phyloP scores from a whole-genome alignment of 2,329 filamentous ascomycete species.

The Talaromyces sp. region DNA sequence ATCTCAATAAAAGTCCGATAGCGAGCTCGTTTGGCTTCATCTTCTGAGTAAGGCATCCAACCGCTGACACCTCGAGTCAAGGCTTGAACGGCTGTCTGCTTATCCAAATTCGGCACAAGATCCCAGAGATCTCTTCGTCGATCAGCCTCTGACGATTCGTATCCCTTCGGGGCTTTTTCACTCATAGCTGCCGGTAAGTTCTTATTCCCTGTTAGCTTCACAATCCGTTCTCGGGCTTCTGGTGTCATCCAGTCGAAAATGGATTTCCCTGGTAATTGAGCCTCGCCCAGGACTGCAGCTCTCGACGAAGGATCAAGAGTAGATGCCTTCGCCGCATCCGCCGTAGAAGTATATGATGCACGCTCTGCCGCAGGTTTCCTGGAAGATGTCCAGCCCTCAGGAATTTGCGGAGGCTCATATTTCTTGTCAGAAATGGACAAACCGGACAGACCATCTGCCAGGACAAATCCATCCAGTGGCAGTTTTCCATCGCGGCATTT shows the following conservation, averaged over 20 bases:
- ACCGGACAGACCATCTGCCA: constrained; percentile 60
- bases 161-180: constrained; percentile 69
- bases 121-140: constrained; percentile 61
- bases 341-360: constrained; percentile 64
- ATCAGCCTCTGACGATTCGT: constrained; percentile 65
- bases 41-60: constrained; percentile 82
- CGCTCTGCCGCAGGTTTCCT: constrained; percentile 45
- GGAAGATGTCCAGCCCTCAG: constrained; percentile 68
- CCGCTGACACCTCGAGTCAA: constrained; percentile 66
- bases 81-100: constrained; percentile 68
- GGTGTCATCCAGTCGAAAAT: constrained; percentile 91
- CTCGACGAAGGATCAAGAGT: constrained; percentile 74
- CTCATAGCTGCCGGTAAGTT: constrained; percentile 77
- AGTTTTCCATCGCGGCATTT: constrained; percentile 83
- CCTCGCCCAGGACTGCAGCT: constrained; percentile 79
- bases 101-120: constrained; percentile 66
- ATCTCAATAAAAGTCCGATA: constrained; percentile 82
- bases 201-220: constrained; percentile 70
- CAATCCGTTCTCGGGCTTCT: constrained; percentile 75
- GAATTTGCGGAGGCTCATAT: constrained; percentile 48
- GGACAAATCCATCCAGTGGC: constrained; percentile 77
- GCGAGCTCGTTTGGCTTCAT: constrained; percentile 75
- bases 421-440: constrained; percentile 51
- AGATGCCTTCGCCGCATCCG: constrained; percentile 77
- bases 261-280: constrained; percentile 82